Conservation (phyloP, 345 rosid species). For the Hibiscus trionum region DNA sequence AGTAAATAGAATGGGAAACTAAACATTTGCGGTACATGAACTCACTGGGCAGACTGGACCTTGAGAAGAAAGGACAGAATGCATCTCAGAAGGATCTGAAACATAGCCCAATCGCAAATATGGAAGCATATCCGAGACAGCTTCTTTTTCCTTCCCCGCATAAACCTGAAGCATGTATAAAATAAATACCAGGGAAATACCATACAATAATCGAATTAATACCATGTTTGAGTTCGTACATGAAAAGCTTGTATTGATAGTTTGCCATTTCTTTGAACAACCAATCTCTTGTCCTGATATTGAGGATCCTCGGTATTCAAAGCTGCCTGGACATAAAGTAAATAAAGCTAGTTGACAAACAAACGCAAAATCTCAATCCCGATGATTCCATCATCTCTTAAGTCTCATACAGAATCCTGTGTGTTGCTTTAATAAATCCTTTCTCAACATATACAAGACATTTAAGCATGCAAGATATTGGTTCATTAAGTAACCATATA, state of each 20-base stretch:
- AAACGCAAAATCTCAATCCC: not conserved
- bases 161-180: conserved; percentile 41
- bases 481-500: conserved; percentile 12
- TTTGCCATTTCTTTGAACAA: conserved; percentile 92
- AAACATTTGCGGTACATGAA: conserved; percentile 6
- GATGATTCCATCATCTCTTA: not conserved
- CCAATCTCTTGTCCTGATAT: conserved; percentile 91
- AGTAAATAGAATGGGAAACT: no score
- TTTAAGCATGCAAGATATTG: not conserved
- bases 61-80: conserved; percentile 84
- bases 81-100: conserved; percentile 87
- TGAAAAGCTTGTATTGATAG: conserved; percentile 66
- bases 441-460: not conserved
- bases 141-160: conserved; percentile 84
- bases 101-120: conserved; percentile 87
- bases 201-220: conserved; percentile 4
- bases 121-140: conserved; percentile 82
- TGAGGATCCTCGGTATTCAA: conserved; percentile 93
- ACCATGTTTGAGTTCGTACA: conserved; percentile 30
- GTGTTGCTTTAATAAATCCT: not conserved
- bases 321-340: conserved; percentile 53
- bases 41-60: conserved; percentile 95
- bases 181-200: conserved; percentile 12
- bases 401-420: not conserved
- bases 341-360: not conserved